Evolutionary conservation across 1,139 yeast species (phyloP), one percentile per base, ranked within the genome.

Genomic region (Taphrina confusa): DNA sequence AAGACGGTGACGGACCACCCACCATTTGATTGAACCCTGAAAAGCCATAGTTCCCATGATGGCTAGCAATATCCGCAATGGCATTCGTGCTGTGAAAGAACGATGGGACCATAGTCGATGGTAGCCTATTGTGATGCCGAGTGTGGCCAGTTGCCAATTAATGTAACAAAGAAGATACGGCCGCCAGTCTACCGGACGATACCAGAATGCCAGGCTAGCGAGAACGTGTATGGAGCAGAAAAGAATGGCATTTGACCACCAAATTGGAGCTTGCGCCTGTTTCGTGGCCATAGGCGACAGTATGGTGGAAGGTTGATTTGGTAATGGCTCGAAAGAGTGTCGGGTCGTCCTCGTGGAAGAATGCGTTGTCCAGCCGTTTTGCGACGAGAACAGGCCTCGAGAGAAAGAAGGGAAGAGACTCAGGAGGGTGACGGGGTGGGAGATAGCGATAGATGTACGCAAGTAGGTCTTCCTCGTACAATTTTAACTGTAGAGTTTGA

Each of bases 1-100:
- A 66, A 92, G 82, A 79, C 98, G 84, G 78, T 92, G 98, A 60
- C 94, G 86, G 73, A 91, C 96, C 60, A 94, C 84, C 98, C 98
- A 92, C 98, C 98, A 94, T 76, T 92, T 91, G 74, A 91, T 85
- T 51, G 97, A 90, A 66, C 98, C 98, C 76, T 92, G 95, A 62
- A 89, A 90, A 61, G 97, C 88, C 61, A 96, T 95, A 44, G 96
- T 94, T 63, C 98, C 98, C 67, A 86, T 85, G 52, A 89, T 75
- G 46, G 96, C 95, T 69, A 80, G 85, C 68, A 87, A 80, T 50
- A 88, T 66, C 66, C 86, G 80, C 52, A 89, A 80, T 4, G 96
- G 92, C 68, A 78, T 71, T 58, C 79, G 77, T 49, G 94, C 97
- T 62, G 80, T 81, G 75, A 87, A 92, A 25, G 97, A 79, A 70